Conservation (phyloP, 2,329 filamentous ascomycete genomes). For the Cercospora berteroae region DNA sequence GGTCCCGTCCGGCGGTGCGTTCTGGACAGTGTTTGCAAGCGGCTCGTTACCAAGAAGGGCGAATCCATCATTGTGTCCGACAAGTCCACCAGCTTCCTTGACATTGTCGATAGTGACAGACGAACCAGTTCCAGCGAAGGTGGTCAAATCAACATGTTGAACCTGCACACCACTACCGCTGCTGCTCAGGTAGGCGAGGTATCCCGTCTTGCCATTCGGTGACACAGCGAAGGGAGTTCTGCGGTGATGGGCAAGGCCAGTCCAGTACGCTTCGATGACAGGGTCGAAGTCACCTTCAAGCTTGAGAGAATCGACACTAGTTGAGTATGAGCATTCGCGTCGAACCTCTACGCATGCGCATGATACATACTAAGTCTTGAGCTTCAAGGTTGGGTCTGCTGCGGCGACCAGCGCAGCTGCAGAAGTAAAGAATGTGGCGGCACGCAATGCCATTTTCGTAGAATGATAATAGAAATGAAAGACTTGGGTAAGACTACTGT, state of each 20-base stretch:
- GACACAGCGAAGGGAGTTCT: conserved; percentile 63
- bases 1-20: conserved; percentile 49
- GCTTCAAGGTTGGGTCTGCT: conserved; percentile 43
- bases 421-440: conserved; percentile 23
- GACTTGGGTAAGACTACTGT: background rate
- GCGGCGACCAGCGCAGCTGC: conserved; percentile 37
- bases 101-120: conserved; percentile 54
- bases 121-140: conserved; percentile 55
- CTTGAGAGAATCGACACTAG: conserved; percentile 42
- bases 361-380: conserved; percentile 38
- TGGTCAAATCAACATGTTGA: conserved; percentile 55
- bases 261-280: conserved; percentile 62
- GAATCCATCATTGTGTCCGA: conserved; percentile 63
- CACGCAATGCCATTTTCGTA: conserved; percentile 20
- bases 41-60: conserved; percentile 61
- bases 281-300: conserved; percentile 57
- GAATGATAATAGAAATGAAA: conserved; percentile 14
- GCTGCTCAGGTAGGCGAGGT: conserved; percentile 59
- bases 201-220: conserved; percentile 58
- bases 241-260: conserved; percentile 59
- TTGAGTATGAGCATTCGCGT: background rate
- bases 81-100: conserved; percentile 60
- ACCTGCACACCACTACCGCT: conserved; percentile 57
- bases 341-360: background rate
- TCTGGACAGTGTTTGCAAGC: conserved; percentile 50